phyloP scores from a whole-genome alignment of 2,329 filamentous ascomycete genomes.

The Teratosphaeria nubilosa region DNA sequence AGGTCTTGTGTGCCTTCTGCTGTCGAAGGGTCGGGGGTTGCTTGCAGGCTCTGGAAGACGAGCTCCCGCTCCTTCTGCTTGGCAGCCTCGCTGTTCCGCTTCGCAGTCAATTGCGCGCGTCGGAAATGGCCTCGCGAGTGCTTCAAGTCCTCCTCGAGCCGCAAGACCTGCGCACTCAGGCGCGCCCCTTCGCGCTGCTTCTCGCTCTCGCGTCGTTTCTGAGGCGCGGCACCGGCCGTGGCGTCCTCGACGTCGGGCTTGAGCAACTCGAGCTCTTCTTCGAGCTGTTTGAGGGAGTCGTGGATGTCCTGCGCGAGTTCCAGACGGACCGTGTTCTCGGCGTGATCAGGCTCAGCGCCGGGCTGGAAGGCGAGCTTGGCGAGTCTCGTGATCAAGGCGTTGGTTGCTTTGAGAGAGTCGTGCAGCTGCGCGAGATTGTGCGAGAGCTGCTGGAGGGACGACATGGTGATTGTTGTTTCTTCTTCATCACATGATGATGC shows the following conservation, averaged over 20 bases:
- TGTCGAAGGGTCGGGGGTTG: slow-evolving; percentile 26
- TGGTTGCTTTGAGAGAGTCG: slow-evolving; percentile 42
- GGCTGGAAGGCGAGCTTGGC: slow-evolving; percentile 50
- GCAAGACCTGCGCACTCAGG: slow-evolving; percentile 55
- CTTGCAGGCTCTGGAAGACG: slow-evolving; percentile 56
- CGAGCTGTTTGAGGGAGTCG: slow-evolving; percentile 62
- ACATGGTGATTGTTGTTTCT: slow-evolving; percentile 1
- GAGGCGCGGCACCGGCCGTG: slow-evolving; percentile 32
- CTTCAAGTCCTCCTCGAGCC: slow-evolving; percentile 60
- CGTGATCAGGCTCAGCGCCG: slow-evolving; percentile 51
- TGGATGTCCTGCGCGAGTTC: slow-evolving; percentile 77
- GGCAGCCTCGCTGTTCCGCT: slow-evolving; percentile 61
- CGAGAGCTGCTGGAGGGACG: slow-evolving; percentile 13
- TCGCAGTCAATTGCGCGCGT: slow-evolving; percentile 70
- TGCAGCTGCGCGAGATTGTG: slow-evolving; percentile 32
- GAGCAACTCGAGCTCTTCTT: slow-evolving; percentile 75
- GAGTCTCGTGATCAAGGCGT: slow-evolving; percentile 47
- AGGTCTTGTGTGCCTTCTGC: slow-evolving; percentile 25
- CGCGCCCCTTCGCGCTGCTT: slow-evolving; percentile 48
- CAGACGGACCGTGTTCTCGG: slow-evolving; percentile 46
- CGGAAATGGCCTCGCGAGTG: slow-evolving; percentile 61
- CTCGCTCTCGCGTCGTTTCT: slow-evolving; percentile 38
- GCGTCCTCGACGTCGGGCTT: slow-evolving; percentile 68
- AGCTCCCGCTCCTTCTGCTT: slow-evolving; percentile 68
- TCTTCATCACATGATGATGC: too few relatives aligned